phyloP scores from a whole-genome alignment of 352 stramenopile species.

The Elongisporangium undulatum region DNA sequence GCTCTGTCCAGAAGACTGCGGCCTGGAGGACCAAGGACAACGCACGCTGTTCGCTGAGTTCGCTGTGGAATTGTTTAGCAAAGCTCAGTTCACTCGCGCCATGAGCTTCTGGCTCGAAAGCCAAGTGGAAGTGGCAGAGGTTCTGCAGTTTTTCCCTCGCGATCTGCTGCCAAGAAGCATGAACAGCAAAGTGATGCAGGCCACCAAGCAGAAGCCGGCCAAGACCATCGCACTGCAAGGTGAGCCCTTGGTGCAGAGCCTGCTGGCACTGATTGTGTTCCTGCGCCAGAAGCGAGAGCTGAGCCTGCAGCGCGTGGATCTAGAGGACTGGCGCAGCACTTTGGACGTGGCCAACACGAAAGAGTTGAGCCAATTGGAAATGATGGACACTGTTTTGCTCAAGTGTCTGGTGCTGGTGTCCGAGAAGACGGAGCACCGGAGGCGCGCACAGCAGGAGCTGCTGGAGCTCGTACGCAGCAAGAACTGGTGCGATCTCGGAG shows the following conservation, averaged over 20 bases:
- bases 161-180: conserved; percentile 56
- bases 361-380: conserved; percentile 22
- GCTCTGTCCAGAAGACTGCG: conserved; percentile 61
- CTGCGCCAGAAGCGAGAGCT: conserved; percentile 36
- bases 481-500: conserved; percentile 70
- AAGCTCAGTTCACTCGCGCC: conserved; percentile 11
- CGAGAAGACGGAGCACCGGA: conserved; percentile 32
- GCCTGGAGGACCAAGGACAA: conserved; percentile 48
- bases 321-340: background rate
- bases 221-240: conserved; percentile 21
- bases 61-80: conserved; percentile 52
- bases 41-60: conserved; percentile 51
- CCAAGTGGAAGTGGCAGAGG: conserved; percentile 42
- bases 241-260: conserved; percentile 40
- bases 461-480: conserved; percentile 41
- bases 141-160: conserved; percentile 62
- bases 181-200: conserved; percentile 8
- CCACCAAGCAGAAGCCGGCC: background rate
- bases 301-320: conserved; percentile 7
- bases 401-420: conserved; percentile 75
- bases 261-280: conserved; percentile 52
- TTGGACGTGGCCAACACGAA: conserved; percentile 2
- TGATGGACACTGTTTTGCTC: conserved; percentile 78
- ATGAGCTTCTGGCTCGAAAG: conserved; percentile 64
- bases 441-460: conserved; percentile 34